Conservation (phyloP, 179 eudicot genomes). For the Dionaea muscipula region DNA sequence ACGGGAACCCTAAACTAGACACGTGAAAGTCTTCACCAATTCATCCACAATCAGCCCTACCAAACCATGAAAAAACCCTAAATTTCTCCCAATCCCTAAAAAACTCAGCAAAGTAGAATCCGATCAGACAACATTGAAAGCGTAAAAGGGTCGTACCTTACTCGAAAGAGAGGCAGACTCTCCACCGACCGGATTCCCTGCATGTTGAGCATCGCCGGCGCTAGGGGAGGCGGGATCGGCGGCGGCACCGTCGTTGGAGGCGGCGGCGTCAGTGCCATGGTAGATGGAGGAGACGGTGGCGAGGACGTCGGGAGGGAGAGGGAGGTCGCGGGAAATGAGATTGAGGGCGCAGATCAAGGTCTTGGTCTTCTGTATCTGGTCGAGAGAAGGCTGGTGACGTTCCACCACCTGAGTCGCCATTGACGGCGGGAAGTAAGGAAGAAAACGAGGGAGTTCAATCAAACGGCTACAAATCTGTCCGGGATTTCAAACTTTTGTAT, state of each 20-base stretch:
- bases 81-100: background rate
- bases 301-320: conserved; percentile 66
- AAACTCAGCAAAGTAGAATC: background rate
- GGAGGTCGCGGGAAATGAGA: conserved; percentile 84
- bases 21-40: no score
- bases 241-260: background rate
- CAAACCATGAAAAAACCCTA: conserved; percentile 1
- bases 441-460: no score
- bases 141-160: conserved; percentile 14
- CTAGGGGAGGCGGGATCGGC: conserved; percentile 7
- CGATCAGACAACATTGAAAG: no score
- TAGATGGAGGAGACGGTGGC: conserved; percentile 63
- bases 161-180: conserved; percentile 6
- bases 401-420: conserved; percentile 39
- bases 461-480: no score
- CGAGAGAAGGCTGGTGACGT: conserved; percentile 15
- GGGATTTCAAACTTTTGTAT: no score
- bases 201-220: conserved; percentile 10
- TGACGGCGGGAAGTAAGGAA: conserved; percentile 41
- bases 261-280: conserved; percentile 10
- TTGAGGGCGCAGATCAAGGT: conserved; percentile 82
- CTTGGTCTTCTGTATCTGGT: conserved; percentile 51
- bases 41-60: background rate
- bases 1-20: conserved; percentile 2
- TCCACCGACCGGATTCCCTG: conserved; percentile 1